Percentiles rank a stretch among this genome's conserved stretches.
These are phyloP conservation scores for Botrytis fabae DNA, from an alignment of 2,329 filamentous ascomycete species.

Conservation along the genomic window DNA sequence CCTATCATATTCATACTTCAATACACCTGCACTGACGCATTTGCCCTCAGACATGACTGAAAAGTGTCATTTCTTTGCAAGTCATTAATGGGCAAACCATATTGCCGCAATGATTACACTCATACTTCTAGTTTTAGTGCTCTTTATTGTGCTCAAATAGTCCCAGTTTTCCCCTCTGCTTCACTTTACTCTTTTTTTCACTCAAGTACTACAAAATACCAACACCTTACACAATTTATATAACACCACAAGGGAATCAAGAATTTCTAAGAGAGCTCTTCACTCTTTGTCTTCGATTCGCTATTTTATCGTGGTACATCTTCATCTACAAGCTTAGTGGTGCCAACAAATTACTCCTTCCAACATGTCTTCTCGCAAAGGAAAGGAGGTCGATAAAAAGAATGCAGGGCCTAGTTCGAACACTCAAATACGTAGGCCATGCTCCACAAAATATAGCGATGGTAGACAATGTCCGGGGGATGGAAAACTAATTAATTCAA, in stretches of 20 bases:
- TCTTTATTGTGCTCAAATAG: neutral
- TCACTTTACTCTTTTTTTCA: neutral
- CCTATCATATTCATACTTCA: neutral
- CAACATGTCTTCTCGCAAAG: neutral
- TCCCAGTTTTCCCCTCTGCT: neutral
- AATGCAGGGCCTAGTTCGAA: neutral
- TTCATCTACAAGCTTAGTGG: neutral
- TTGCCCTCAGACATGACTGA: rapidly evolving
- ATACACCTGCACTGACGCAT: neutral
- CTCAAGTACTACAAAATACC: too few species aligned
- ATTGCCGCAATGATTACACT: rapidly evolving
- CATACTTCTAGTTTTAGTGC: neutral
- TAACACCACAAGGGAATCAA: neutral
- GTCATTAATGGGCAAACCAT: neutral
- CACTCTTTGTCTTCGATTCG: neutral
- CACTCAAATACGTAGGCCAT: neutral
- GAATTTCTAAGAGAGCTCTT: neutral
- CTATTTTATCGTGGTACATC: neutral
- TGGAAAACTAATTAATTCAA: neutral
- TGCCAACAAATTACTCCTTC: neutral
- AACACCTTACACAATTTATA: too few species aligned
- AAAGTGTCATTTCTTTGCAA: neutral
- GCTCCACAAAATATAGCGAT: neutral
- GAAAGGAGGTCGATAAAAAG: neutral
- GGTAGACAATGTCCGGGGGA: neutral